Percentiles rank a stretch among this genome's conserved stretches.
Evolutionary conservation across 2,329 filamentous ascomycete genomes (phyloP).

Genomic region (Beauveria caledonica): DNA sequence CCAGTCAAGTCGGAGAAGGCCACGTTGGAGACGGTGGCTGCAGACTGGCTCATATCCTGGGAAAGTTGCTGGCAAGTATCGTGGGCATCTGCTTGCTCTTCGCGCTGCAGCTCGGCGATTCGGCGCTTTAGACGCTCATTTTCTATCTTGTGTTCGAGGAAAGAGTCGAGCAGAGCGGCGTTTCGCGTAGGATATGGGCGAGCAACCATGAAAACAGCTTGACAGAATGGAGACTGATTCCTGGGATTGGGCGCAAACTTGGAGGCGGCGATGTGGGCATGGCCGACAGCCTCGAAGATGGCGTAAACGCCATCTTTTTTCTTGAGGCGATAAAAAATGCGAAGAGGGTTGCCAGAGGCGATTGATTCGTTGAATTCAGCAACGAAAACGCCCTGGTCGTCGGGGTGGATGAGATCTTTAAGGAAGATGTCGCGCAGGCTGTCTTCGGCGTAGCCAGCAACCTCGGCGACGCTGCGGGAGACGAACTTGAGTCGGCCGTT

Average conservation of each 20-base stretch:
- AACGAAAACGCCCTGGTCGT: slow-evolving; percentile 75
- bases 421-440: slow-evolving; percentile 70
- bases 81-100: slow-evolving; percentile 75
- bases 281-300: slow-evolving; percentile 87
- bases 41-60: slow-evolving; percentile 48
- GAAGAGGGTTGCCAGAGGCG: slow-evolving; percentile 67
- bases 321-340: slow-evolving; percentile 81
- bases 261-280: slow-evolving; percentile 75
- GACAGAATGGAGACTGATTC: slow-evolving; percentile 63
- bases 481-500: slow-evolving; percentile 78
- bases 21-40: slow-evolving; percentile 38
- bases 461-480: slow-evolving; percentile 65
- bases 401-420: slow-evolving; percentile 74
- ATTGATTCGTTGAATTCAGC: slow-evolving; percentile 87
- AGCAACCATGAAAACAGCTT: slow-evolving; percentile 90
- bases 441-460: slow-evolving; percentile 67
- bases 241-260: slow-evolving; percentile 53
- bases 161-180: slow-evolving; percentile 77
- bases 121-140: slow-evolving; percentile 80
- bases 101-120: slow-evolving; percentile 75
- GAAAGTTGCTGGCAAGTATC: slow-evolving; percentile 49
- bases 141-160: slow-evolving; percentile 93
- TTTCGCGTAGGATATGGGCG: slow-evolving; percentile 86
- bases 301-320: slow-evolving; percentile 62
- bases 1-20: slow-evolving; percentile 40